Evolutionary conservation across 345 rosid species (phyloP), one percentile per base, ranked within the genome.

Genomic region (Eucalyptus microcorys): DNA sequence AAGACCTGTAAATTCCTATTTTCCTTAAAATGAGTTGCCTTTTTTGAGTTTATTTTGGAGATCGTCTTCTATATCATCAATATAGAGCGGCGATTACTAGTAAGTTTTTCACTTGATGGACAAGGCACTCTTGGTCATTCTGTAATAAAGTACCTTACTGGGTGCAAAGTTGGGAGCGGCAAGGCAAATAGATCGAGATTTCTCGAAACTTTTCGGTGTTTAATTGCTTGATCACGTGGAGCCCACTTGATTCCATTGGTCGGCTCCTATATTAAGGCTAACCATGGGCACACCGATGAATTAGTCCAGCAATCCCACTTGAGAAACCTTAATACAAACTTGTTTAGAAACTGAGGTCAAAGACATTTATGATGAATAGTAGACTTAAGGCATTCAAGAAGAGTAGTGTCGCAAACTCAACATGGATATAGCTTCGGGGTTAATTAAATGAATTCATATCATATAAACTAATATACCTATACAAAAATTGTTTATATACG

Each of bases 141-240:
- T 32, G 12, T 66, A 66, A 32, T 4, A 22, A 66, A 66, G 79
- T 66, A 8, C 79, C 22, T 66, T 13, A 32, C 79, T 15, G 7
- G 22, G 22, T 16, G 21, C 24, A 8, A 68, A 32, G 12, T 68
- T 10, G 42, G 42, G 24, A 68, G 13, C 0, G 8, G 1, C 24
- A 40, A 0, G 42, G 11, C 7, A 8, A 68, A 32, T 2, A 8
- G 2, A 68, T 16, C 12, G 13, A 32, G 42, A 32, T 68, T 68
- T 68, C 24, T 0, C 0, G 0, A 3, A 32, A 34, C 2, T 34
- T 34, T 68, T 32, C 0, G 0, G 2, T 8, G 24, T 68, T 68
- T 17, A 0, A 16, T 4, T 16, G 2, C 16, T 40, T 34, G 80
- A 68, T 68, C 42, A 3, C 1, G 3, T 0, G 2, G 42, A 16